Evolutionary conservation across 805 yeast species (phyloP).

Genomic region (Saccharomycopsis amapae): DNA sequence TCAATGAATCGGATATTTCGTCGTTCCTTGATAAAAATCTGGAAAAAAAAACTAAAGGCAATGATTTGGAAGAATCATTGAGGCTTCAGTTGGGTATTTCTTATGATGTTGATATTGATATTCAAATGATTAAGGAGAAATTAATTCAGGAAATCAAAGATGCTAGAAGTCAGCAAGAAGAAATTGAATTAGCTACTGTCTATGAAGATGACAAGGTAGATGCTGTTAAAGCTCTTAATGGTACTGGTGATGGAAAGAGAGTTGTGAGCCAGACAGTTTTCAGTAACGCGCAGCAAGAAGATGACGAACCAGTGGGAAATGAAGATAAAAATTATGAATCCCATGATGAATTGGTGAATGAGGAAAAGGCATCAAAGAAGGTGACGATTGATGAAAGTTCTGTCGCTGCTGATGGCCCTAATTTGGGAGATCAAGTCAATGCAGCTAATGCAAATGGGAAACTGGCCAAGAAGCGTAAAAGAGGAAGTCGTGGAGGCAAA

Average conservation of each 20-base stretch:
- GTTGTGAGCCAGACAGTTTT: conserved; percentile 24
- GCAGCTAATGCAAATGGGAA: not conserved
- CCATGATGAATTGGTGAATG: not conserved
- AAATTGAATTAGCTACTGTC: too few relatives aligned
- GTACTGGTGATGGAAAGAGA: conserved; percentile 22
- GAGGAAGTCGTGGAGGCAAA: conserved; percentile 84
- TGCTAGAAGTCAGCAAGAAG: not conserved
- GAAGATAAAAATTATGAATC: not conserved
- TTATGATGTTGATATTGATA: conserved; percentile 20
- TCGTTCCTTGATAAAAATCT: too few relatives aligned
- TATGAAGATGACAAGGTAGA: too few relatives aligned
- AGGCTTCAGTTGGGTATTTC: not conserved
- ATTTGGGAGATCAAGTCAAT: not conserved
- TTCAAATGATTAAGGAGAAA: conserved; percentile 21
- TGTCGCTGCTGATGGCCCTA: conserved; percentile 5
- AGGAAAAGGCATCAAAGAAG: not conserved
- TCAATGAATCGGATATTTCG: too few relatives aligned
- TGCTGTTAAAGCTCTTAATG: not conserved
- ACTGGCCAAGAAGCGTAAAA: conserved; percentile 55
- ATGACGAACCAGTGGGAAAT: not conserved
- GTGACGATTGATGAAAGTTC: not conserved
- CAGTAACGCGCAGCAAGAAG: conserved; percentile 2
- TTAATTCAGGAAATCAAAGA: conserved; percentile 7
- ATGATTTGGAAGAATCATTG: too few relatives aligned
- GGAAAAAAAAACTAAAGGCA: too few relatives aligned